These are phyloP conservation scores for Saturnispora galanensis DNA, from an alignment of 805 yeast species.

Conservation along the genomic window DNA sequence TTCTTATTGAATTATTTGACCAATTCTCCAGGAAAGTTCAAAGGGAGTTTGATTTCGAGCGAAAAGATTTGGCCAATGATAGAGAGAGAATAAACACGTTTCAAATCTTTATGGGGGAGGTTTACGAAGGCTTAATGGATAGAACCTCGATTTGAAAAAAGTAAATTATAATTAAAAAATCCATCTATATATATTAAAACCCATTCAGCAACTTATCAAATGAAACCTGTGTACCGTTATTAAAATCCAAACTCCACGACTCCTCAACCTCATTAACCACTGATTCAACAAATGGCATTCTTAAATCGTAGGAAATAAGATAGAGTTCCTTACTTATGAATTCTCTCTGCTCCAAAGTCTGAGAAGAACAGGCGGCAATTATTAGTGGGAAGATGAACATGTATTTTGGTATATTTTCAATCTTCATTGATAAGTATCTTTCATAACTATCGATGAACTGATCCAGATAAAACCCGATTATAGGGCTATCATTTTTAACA, in stretches of 20 bases:
- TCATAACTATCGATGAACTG: conserved; percentile 16
- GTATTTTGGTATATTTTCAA: conserved; percentile 6
- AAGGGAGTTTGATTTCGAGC: not conserved
- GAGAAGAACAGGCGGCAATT: conserved; percentile 23
- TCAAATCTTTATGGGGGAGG: conserved; percentile 26
- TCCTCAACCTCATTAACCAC: conserved; percentile 21
- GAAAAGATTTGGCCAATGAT: conserved; percentile 2
- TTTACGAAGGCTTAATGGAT: conserved; percentile 28
- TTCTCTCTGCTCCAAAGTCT: conserved; percentile 17
- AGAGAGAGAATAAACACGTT: conserved; percentile 7
- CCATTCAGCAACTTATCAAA: conserved; percentile 7
- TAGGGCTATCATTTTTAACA: conserved; percentile 15
- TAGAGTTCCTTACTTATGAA: conserved; percentile 22
- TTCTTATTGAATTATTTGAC: conserved; percentile 24
- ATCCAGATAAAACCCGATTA: conserved; percentile 21
- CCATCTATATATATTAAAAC: conserved; percentile 1
- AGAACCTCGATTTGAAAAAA: conserved; percentile 23
- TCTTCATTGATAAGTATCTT: conserved; percentile 1
- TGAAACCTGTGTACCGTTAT: conserved; percentile 4
- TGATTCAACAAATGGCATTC: conserved; percentile 11
- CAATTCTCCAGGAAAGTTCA: conserved; percentile 13
- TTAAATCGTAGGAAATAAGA: conserved; percentile 9
- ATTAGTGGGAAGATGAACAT: conserved; percentile 18
- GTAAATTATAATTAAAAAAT: not conserved
- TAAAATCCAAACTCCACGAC: conserved; percentile 22